Evolutionary conservation across 345 rosid genomes (phyloP), one percentile per base, ranked within the genome.

Genomic region (Populus pruinosa): DNA sequence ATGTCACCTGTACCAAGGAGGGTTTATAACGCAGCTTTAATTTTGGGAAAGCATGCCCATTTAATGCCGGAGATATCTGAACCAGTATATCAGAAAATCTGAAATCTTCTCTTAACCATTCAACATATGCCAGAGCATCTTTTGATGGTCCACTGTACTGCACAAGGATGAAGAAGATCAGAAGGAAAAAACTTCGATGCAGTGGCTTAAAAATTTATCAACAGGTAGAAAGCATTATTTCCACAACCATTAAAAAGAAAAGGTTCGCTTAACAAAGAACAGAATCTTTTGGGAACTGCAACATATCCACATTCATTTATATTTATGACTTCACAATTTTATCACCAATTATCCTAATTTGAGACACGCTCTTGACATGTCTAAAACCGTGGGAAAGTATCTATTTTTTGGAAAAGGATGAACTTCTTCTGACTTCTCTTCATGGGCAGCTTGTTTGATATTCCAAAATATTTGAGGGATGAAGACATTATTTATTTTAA

Each of bases 91-190:
- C 92, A 6, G 89, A 91, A 90, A 91, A 91, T 67, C 82, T 90
- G 16, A 76, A 86, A 73, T 95, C 89, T 79, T 82, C 87, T 83
- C 82, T 93, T 69, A 93, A 53, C 99, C 99, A 93, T 75, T 91
- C 89, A 71, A 90, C 90, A 83, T 95, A 91, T 38, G 89, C 90
- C 79, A 88, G 88, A 81, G 93, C 92, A 73, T 95, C 91, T 82
- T 76, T 80, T 43, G 89, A 85, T 77, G 96, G 98, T 11, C 99
- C 99, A 82, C 99, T 95, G 86, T 86, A 95, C 99, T 91, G 94
- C 91, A 86, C 62, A 78, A 69, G n/a, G 43, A 80, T 43, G 64
- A 74, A 80, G 64, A 64, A 61, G 27, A 61, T 83, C 8, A 72
- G 50, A 73, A 69, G 63, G 31, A 21, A 67, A 71, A 43, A 50